Evolutionary conservation across 768 basidiomycete genomes (phyloP), one percentile per base, ranked within the genome.

Genomic region (Amanita pallidorosea): DNA sequence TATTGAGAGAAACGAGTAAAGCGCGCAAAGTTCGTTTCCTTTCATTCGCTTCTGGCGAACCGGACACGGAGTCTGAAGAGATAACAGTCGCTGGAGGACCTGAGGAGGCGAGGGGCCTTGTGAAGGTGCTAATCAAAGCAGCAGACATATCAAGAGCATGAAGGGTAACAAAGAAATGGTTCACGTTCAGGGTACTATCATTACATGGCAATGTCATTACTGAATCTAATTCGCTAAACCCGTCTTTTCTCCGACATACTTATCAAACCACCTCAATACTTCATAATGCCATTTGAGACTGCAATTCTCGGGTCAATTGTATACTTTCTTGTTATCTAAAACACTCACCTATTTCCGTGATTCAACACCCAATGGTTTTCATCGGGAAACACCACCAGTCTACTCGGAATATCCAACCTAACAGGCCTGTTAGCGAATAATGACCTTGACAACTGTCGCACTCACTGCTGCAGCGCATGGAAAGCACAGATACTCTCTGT

Each of bases 251-350:
- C 78, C 81, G 11, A 84, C 71, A 57, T 75, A 88, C 59, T 79
- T 65, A 51, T 85, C 79, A 54, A 96, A 84, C 91, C 91, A 98
- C 53, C 79, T 74, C 68, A 99, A 85, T 11, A 98, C 85, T 63
- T 99, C 95, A 56, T 86, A 73, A 67, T 97, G 90, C 95, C 95
- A 98, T 63, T 92, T 91, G 63, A 95, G 68, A 61, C 88, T 87
- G 58, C 34, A 43, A n/a, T 23, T 17, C 35, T 22, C 35, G 35
- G n/a, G 48, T 27, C 22, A 47, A 40, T 31, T 25, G 4, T 4
- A 20, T 7, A 44, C 15, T 7, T 34, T 33, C 12, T 18, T 18
- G 15, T 23, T 44, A 33, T 15, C n/a, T 40, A 51, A 31, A 1
- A 35, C 29, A 56, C 71, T 27, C 23, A 80, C 81, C 81, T 86